phyloP scores from a whole-genome alignment of 176 grass and related monocot genomes.

The Musa itinerans region DNA sequence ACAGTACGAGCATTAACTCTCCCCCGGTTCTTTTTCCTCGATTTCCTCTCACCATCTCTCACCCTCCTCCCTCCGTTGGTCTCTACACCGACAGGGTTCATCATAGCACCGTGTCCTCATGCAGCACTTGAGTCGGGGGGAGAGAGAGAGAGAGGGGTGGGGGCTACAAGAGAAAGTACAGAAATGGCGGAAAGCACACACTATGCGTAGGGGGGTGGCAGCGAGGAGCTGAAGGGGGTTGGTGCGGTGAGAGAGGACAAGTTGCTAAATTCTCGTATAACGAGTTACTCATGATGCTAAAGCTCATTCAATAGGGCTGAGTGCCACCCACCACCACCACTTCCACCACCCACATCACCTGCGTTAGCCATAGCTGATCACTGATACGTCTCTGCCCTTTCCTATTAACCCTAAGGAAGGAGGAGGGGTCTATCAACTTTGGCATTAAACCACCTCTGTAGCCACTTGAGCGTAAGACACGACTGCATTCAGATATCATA shows the following conservation, averaged over 20 bases:
- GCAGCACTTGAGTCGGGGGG: background rate
- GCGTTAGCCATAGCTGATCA: background rate
- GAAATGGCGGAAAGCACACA: constrained; percentile 5
- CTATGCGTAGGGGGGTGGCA: background rate
- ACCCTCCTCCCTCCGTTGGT: background rate
- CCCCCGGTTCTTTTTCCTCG: background rate
- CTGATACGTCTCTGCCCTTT: background rate
- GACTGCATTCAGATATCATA: background rate
- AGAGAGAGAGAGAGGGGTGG: background rate
- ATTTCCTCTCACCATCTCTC: background rate
- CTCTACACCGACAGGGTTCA: constrained; percentile 2
- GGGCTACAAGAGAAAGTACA: background rate
- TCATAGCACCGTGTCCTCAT: background rate
- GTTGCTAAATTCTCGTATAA: constrained; percentile 7
- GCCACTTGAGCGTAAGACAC: constrained; percentile 2
- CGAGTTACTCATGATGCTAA: constrained; percentile 17
- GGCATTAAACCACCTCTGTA: constrained; percentile 3
- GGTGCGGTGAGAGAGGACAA: background rate
- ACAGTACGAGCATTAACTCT: background rate
- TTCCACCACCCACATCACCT: constrained; percentile 21
- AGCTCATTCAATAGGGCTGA: background rate
- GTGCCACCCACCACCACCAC: constrained; percentile 8
- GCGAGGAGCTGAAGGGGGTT: background rate
- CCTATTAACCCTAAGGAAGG: background rate
- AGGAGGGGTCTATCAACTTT: background rate